These are phyloP conservation scores for Fusarium stilboides DNA, from an alignment of 2,329 filamentous ascomycete genomes.

Conservation along the genomic window DNA sequence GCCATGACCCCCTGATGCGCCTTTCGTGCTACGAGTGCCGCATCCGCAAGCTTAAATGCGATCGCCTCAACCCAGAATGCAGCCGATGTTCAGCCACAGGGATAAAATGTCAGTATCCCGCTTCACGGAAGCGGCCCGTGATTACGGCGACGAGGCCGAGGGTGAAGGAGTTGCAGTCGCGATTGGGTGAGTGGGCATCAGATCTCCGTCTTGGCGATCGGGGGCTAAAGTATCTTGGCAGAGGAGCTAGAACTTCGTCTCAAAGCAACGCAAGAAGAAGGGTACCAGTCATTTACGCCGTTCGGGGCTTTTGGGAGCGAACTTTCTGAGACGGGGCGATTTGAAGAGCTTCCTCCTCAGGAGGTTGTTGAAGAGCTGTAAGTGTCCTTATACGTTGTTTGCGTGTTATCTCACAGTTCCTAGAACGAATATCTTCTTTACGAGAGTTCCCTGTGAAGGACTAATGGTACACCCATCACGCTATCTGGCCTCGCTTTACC, in stretches of 20 bases:
- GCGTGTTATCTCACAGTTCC: not conserved
- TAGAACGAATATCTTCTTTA: constrained; percentile 44
- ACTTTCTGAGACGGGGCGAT: constrained; percentile 48
- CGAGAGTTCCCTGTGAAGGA: constrained; percentile 24
- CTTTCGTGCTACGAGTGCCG: constrained; percentile 51
- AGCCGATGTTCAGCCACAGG: constrained; percentile 45
- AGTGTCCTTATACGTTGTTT: not conserved
- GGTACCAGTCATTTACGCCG: constrained; percentile 36
- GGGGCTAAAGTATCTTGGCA: constrained; percentile 9
- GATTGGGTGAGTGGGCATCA: constrained; percentile 35
- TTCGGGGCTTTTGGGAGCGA: constrained; percentile 33
- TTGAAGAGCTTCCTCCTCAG: constrained; percentile 50
- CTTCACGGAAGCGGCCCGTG: constrained; percentile 45
- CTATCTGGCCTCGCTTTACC: constrained; percentile 45
- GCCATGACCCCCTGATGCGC: constrained; percentile 28
- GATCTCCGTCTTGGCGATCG: not conserved
- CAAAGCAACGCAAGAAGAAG: constrained; percentile 33
- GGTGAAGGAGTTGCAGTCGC: constrained; percentile 50
- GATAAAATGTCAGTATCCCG: constrained; percentile 48
- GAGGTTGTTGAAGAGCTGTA: constrained; percentile 51
- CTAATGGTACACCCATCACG: constrained; percentile 43
- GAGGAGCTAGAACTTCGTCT: constrained; percentile 46
- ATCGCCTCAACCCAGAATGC: constrained; percentile 48
- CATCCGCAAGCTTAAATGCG: constrained; percentile 51
- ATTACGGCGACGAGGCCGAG: constrained; percentile 47